Evolutionary conservation across 1,139 yeast species (phyloP).

Genomic region (Yamadazyma triangularis): DNA sequence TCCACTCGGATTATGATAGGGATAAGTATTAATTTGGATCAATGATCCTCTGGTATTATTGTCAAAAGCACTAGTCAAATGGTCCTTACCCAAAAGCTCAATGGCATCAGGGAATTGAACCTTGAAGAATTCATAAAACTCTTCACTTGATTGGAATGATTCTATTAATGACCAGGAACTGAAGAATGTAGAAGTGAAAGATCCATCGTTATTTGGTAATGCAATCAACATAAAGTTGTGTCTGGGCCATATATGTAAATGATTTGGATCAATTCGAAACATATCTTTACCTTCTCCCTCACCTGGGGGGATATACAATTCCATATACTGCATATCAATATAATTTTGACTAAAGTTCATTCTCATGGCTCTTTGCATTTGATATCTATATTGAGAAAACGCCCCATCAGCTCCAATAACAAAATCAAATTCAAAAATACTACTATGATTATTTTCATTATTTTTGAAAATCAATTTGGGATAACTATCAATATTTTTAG

Average conservation of each 20-base stretch:
- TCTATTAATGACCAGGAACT: conserved; percentile 73
- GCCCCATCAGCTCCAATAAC: conserved; percentile 88
- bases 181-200: conserved; percentile 87
- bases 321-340: conserved; percentile 81
- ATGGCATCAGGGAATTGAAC: conserved; percentile 72
- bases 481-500: conserved; percentile 18
- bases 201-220: conserved; percentile 76
- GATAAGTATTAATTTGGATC: conserved; percentile 61
- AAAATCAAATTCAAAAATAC: conserved; percentile 43
- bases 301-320: conserved; percentile 66
- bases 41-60: conserved; percentile 73
- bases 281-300: too few species aligned
- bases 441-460: conserved; percentile 7
- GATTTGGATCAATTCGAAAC: conserved; percentile 66
- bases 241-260: conserved; percentile 93
- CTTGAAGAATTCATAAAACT: conserved; percentile 52
- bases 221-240: conserved; percentile 86
- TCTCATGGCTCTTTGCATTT: conserved; percentile 60
- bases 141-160: conserved; percentile 37
- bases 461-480: conserved; percentile 24
- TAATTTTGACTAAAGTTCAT: conserved; percentile 75
- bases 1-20: conserved; percentile 63
- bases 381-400: conserved; percentile 68
- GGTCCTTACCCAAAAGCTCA: conserved; percentile 57
- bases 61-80: conserved; percentile 47